phyloP scores from a whole-genome alignment of 352 stramenopile species.

The Phytophthora sp. region DNA sequence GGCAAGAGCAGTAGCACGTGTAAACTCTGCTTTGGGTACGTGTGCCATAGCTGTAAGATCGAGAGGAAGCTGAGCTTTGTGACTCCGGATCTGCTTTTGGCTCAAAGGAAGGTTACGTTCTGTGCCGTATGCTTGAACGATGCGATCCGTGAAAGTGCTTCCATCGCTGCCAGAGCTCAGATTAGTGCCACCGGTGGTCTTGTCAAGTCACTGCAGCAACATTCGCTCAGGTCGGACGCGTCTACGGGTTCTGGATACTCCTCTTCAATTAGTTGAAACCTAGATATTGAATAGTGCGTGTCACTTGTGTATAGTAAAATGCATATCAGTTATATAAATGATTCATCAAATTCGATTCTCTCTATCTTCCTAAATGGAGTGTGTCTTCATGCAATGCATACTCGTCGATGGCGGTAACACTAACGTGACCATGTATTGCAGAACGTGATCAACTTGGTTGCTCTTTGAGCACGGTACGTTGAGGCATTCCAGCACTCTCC shows the following conservation, averaged over 20 bases:
- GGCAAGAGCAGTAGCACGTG: conserved; percentile 40
- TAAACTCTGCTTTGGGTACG: conserved; percentile 44
- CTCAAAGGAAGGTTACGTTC: conserved; percentile 41
- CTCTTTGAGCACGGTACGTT: background rate
- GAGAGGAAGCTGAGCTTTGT: conserved; percentile 45
- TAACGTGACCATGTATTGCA: too few relatives aligned
- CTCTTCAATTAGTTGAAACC: conserved; percentile 7
- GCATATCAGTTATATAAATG: background rate
- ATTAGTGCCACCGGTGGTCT: conserved; percentile 21
- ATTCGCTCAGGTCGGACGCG: conserved; percentile 15
- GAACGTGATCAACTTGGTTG: background rate
- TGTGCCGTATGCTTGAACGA: conserved; percentile 43
- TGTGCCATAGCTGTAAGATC: conserved; percentile 42
- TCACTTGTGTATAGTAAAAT: background rate
- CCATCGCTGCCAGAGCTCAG: conserved; percentile 27
- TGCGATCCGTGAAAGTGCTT: conserved; percentile 31
- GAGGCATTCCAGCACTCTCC: background rate
- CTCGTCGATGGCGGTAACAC: too few relatives aligned
- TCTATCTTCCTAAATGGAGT: too few relatives aligned
- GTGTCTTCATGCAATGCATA: too few relatives aligned
- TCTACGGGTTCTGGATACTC: conserved; percentile 28
- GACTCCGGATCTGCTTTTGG: conserved; percentile 36
- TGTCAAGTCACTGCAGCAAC: conserved; percentile 13
- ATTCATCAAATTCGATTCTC: background rate
- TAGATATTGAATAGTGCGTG: background rate